Evolutionary conservation across 1,139 yeast genomes (phyloP).

Genomic region (Candida labiduridarum): DNA sequence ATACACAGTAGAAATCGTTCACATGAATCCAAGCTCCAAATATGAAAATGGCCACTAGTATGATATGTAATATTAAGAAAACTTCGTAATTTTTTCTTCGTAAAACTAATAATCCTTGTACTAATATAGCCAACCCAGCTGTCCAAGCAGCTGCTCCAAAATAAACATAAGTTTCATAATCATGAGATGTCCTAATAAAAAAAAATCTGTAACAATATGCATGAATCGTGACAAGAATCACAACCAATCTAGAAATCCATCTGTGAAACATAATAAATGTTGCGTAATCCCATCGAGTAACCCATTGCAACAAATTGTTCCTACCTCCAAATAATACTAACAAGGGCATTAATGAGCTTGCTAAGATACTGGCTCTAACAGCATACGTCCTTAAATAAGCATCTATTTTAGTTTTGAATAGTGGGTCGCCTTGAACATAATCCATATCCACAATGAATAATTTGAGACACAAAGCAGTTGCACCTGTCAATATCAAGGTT

Average conservation of each 20-base stretch:
- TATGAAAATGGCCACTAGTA: constrained; percentile 43
- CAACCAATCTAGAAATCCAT: constrained; percentile 56
- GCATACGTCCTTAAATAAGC: constrained; percentile 42
- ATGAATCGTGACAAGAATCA: constrained; percentile 43
- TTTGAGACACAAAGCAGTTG: constrained; percentile 40
- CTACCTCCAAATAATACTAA: constrained; percentile 62
- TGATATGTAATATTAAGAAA: constrained; percentile 45
- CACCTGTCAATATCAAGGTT: constrained; percentile 48
- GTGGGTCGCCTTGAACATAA: constrained; percentile 30
- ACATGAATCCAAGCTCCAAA: constrained; percentile 50
- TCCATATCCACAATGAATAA: constrained; percentile 28
- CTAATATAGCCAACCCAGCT: constrained; percentile 35
- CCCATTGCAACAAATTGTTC: constrained; percentile 55
- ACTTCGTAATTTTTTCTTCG: constrained; percentile 48
- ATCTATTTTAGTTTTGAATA: constrained; percentile 21
- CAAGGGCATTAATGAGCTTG: constrained; percentile 55
- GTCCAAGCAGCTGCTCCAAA: constrained; percentile 38
- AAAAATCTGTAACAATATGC: constrained; percentile 34
- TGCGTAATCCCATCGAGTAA: constrained; percentile 64
- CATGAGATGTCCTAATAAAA: constrained; percentile 8
- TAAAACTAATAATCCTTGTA: constrained; percentile 44
- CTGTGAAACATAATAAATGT: constrained; percentile 61
- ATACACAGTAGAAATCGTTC: constrained; percentile 39
- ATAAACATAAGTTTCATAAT: constrained; percentile 19
- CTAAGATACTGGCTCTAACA: constrained; percentile 60